Conservation (phyloP, 2,329 filamentous ascomycete species). For the Penicillium janthinellum region DNA sequence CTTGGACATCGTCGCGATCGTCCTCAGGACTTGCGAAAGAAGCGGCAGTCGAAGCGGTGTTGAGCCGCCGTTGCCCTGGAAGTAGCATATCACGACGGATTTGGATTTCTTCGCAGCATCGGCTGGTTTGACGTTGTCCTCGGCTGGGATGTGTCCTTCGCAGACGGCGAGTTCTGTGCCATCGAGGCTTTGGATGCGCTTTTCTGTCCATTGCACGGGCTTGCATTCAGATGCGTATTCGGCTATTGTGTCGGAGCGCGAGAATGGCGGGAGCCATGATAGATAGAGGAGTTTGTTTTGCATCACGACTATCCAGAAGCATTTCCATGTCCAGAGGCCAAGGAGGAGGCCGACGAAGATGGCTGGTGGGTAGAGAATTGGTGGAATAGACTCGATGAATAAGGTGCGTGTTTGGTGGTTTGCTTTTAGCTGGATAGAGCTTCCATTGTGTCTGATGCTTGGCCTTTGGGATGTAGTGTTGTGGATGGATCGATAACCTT, state of each 20-base stretch:
- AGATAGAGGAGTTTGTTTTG: constrained; percentile 85
- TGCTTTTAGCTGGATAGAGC: neutral
- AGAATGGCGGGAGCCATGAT: constrained; percentile 71
- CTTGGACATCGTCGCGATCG: constrained; percentile 15
- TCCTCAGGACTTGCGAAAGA: constrained; percentile 49
- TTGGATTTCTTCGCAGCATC: constrained; percentile 18
- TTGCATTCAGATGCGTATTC: constrained; percentile 63
- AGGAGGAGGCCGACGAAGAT: constrained; percentile 68
- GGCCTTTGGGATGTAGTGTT: constrained; percentile 2
- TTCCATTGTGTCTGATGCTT: neutral
- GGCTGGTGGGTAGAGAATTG: constrained; percentile 63
- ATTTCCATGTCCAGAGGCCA: constrained; percentile 65
- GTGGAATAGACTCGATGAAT: constrained; percentile 38
- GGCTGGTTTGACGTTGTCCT: constrained; percentile 36
- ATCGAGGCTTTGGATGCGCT: constrained; percentile 41
- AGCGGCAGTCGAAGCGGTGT: constrained; percentile 40
- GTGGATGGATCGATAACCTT: neutral
- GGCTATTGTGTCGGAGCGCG: constrained; percentile 66
- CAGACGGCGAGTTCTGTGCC: constrained; percentile 60
- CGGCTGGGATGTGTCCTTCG: constrained; percentile 63
- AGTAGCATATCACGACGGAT: constrained; percentile 34
- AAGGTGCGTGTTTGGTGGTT: constrained; percentile 14
- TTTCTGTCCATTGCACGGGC: constrained; percentile 68
- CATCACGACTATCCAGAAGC: constrained; percentile 72
- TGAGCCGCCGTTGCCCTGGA: constrained; percentile 38